Evolutionary conservation across 2,329 filamentous ascomycete genomes (phyloP), one percentile per base, ranked within the genome.

Genomic region (Plectosphaerella plurivora): DNA sequence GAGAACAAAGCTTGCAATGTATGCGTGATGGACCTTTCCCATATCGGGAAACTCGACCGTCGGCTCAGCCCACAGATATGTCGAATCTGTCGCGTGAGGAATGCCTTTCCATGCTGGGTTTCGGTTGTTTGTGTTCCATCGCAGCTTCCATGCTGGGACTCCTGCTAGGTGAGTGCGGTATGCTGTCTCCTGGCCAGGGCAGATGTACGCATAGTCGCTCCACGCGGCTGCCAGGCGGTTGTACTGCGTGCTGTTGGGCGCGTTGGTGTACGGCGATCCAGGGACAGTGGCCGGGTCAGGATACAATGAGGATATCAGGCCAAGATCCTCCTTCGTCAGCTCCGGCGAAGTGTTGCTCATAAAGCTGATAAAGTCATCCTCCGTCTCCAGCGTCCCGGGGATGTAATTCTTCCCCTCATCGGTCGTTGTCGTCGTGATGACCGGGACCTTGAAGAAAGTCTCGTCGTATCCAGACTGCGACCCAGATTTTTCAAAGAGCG

Each of bases 181-280:
- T 1, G 73, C 71, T 1, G 73, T 76, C 53, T 75, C 73, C 16
- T 74, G 72, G 1, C 67, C 68, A 0, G 73, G 66, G 22, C 73
- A 76, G 14, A 72, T 69, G 53, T 76, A 76, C 24, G 68, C 72
- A 45, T 71, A 75, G 57, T 76, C 74, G 11, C 68, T 68, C 66
- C 68, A 71, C 0, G 75, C 70, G 0, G 73, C 72, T 0, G 69
- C 65, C 3, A 78, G 49, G 3, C 75, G 70, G 35, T 74, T 61
- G 51, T 71, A 78, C 54, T 78, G 74, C 0, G 68, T 71, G 18
- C 69, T 72, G 18, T 73, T 69, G 15, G 69, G 71, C 0, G 67
- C 68, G 28, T 65, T 57, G 16, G 63, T 61, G 39, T 66, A 71
- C 0, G 66, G 68, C 41, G 75, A 67, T 55, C 66, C 49, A 51